These are phyloP conservation scores for Penicillium sp. DNA, from an alignment of 2,329 filamentous ascomycete species.

Conservation along the genomic window DNA sequence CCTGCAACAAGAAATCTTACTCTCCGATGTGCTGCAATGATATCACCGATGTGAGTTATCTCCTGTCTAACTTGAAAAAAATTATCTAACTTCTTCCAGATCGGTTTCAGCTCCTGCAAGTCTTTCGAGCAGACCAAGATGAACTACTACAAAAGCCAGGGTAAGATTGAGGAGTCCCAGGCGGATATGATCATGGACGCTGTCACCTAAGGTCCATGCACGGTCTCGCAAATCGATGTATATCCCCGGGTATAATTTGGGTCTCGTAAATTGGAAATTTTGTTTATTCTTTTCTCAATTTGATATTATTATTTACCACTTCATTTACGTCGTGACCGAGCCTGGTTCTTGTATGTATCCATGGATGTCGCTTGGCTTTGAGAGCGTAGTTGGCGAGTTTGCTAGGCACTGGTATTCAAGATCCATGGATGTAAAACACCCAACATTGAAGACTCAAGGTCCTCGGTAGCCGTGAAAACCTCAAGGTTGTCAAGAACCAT, in stretches of 20 bases:
- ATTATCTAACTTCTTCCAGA: constrained; percentile 2
- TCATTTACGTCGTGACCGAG: not conserved
- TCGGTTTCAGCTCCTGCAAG: constrained; percentile 21
- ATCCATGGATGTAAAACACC: no score
- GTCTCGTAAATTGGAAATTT: not conserved
- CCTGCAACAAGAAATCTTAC: constrained; percentile 19
- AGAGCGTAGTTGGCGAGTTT: no score
- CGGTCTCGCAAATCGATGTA: no score
- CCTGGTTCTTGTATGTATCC: no score
- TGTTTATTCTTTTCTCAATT: not conserved
- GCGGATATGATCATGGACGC: constrained; percentile 20
- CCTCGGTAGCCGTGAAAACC: no score
- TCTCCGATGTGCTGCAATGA: constrained; percentile 31
- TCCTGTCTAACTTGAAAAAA: not conserved
- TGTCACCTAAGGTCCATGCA: constrained; percentile 9
- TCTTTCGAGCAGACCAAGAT: constrained; percentile 25
- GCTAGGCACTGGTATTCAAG: no score
- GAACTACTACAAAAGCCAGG: constrained; percentile 20
- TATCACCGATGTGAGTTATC: constrained; percentile 8
- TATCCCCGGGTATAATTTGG: not conserved
- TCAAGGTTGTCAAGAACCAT: no score
- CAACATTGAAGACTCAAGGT: no score
- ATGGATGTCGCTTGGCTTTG: no score
- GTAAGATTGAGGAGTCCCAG: constrained; percentile 7
- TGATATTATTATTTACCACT: not conserved